A percentile compares a stretch with the other conserved stretches of the same genome.
Conservation (phyloP, 805 yeast species). For the Cyberlindnera mrakii region DNA sequence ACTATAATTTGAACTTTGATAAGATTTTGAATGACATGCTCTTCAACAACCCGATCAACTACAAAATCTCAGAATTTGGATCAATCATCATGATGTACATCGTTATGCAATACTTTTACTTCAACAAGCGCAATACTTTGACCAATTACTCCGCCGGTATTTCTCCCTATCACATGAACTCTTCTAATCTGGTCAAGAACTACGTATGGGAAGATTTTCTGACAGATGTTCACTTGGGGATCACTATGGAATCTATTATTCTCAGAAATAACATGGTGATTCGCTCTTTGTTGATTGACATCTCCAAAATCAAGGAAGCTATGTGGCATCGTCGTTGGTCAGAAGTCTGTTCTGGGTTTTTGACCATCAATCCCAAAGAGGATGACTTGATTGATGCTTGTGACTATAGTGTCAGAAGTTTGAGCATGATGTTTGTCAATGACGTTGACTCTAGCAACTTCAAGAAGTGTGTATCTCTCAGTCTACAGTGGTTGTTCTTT, state of each 20-base stretch:
- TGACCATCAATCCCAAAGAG: constrained; percentile 13
- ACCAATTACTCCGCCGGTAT: constrained; percentile 30
- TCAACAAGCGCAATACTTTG: constrained; percentile 20
- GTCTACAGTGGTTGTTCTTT: constrained; percentile 20
- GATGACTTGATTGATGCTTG: constrained; percentile 24
- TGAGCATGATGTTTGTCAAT: constrained; percentile 20
- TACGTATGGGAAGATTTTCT: constrained; percentile 29
- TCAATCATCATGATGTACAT: constrained; percentile 37
- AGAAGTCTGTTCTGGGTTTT: constrained; percentile 18
- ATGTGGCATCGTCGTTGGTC: constrained; percentile 35
- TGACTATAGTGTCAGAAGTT: constrained; percentile 22
- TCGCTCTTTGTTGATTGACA: constrained; percentile 29
- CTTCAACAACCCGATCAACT: constrained; percentile 34
- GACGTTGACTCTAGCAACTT: constrained; percentile 23
- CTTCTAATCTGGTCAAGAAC: constrained; percentile 33
- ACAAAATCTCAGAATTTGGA: constrained; percentile 34
- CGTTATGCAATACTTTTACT: constrained; percentile 30
- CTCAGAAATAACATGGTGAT: constrained; percentile 30
- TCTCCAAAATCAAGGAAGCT: constrained; percentile 30
- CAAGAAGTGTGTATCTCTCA: constrained; percentile 16
- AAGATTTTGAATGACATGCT: constrained; percentile 31
- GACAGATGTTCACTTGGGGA: constrained; percentile 18
- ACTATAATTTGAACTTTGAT: constrained; percentile 23
- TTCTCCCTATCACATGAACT: constrained; percentile 34
- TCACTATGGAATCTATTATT: constrained; percentile 37